These are phyloP conservation scores for Proteromonas lacertae DNA, from an alignment of 352 stramenopile genomes.

Conservation along the genomic window DNA sequence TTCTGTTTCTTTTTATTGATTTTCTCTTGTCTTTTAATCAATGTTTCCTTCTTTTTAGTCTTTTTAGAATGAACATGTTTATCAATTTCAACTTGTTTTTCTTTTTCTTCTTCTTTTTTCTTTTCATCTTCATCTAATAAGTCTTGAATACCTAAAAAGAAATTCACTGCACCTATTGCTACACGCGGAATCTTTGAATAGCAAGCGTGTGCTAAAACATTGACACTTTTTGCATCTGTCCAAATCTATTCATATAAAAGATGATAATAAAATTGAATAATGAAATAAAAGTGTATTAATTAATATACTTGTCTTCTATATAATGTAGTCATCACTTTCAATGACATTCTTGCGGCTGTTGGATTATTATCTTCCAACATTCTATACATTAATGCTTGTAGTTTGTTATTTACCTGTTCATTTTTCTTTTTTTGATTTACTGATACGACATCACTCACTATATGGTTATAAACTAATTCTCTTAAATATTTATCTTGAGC, in stretches of 20 bases:
- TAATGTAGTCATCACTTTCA: neutral
- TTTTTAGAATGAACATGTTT: constrained; percentile 1
- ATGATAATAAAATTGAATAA: no score
- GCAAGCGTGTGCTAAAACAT: constrained; percentile 1
- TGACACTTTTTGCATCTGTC: constrained; percentile 1
- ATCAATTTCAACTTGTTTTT: neutral
- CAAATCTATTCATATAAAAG: no score
- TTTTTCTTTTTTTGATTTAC: neutral
- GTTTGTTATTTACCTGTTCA: neutral
- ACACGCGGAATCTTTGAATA: neutral
- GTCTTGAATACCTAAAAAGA: constrained; percentile 2
- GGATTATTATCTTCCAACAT: neutral
- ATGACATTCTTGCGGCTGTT: neutral
- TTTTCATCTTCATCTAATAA: neutral
- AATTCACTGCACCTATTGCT: neutral
- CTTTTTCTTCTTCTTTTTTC: constrained; percentile 1
- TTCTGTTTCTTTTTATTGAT: neutral
- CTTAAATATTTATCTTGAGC: neutral
- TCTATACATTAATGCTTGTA: neutral
- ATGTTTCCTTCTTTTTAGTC: neutral
- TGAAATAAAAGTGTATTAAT: no score
- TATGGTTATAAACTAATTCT: neutral
- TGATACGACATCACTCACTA: neutral
- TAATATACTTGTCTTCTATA: neutral
- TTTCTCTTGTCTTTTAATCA: constrained; percentile 1